Conservation (phyloP, 164 flowering plant genomes). For the Cinnamomum micranthum region DNA sequence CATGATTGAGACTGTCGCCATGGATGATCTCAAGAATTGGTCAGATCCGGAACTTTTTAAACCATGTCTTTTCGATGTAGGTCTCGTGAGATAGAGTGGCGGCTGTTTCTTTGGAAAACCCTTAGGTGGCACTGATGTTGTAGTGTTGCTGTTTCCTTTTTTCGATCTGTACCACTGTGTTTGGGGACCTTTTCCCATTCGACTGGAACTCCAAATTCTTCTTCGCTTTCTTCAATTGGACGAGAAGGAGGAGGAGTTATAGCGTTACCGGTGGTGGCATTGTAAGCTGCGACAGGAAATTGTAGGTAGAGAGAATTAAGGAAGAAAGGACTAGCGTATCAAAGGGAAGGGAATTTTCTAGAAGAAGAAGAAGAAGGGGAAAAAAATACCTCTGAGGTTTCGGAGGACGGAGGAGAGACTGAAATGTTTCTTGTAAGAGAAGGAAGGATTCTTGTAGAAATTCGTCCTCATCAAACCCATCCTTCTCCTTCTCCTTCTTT, state of each 20-base stretch:
- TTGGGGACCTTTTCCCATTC: slow-evolving; percentile 19
- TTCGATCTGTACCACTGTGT: slow-evolving; percentile 24
- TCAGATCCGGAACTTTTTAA: too few relatives aligned
- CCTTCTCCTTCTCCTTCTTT: background rate
- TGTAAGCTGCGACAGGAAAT: slow-evolving; percentile 45
- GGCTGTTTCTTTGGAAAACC: slow-evolving; percentile 21
- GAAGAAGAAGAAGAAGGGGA: too few relatives aligned
- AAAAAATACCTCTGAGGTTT: slow-evolving; percentile 49
- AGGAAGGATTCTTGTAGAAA: slow-evolving; percentile 75
- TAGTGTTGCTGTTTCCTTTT: slow-evolving; percentile 2
- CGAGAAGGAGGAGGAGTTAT: slow-evolving; percentile 6
- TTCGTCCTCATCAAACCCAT: slow-evolving; percentile 52
- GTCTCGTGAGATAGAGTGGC: slow-evolving; percentile 59
- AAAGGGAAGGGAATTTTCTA: too few relatives aligned
- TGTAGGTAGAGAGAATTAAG: background rate
- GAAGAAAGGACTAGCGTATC: background rate
- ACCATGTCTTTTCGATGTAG: slow-evolving; percentile 57
- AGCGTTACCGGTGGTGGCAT: slow-evolving; percentile 50
- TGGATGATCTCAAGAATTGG: too few relatives aligned
- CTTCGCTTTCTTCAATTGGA: slow-evolving; percentile 17
- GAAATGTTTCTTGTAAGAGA: slow-evolving; percentile 56
- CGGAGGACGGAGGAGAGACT: slow-evolving; percentile 67
- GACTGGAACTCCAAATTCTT: slow-evolving; percentile 10
- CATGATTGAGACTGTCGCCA: too few relatives aligned
- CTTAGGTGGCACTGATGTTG: background rate